Conservation (phyloP, 176 grass and related monocot species). For the Carex kokanica region DNA sequence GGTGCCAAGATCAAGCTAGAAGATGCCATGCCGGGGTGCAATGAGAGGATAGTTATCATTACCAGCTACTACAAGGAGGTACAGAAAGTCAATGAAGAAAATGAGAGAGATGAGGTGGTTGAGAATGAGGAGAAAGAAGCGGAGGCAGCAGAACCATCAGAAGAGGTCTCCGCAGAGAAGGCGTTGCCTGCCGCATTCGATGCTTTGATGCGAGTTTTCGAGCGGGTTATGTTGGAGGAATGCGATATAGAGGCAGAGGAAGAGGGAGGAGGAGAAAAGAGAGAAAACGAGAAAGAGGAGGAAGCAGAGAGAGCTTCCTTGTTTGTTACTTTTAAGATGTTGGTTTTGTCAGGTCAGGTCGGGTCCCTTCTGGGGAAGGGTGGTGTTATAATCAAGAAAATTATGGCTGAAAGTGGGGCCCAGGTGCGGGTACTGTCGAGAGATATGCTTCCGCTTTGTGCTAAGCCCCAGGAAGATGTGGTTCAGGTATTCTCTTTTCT, state of each 20-base stretch:
- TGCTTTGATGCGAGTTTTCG: slow-evolving; percentile 67
- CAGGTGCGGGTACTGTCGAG: slow-evolving; percentile 69
- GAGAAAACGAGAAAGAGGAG: slow-evolving; percentile 32
- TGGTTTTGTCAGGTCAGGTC: slow-evolving; percentile 80
- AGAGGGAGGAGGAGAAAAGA: slow-evolving; percentile 39
- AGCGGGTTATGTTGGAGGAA: slow-evolving; percentile 49
- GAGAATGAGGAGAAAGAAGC: slow-evolving; percentile 17
- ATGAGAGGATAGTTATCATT: slow-evolving; percentile 78
- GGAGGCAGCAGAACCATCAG: neutral
- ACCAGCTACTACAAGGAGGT: slow-evolving; percentile 32
- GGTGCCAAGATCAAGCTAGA: slow-evolving; percentile 70
- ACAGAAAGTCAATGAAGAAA: neutral
- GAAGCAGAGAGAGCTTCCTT: slow-evolving; percentile 24
- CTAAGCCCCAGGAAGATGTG: slow-evolving; percentile 58
- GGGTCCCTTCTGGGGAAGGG: slow-evolving; percentile 79
- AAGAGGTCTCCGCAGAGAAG: slow-evolving; percentile 19
- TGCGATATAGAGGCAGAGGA: slow-evolving; percentile 29
- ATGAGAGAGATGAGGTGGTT: neutral
- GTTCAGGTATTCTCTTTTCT: slow-evolving; percentile 54
- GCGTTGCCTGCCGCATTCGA: slow-evolving; percentile 37
- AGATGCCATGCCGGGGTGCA: slow-evolving; percentile 46
- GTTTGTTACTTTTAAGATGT: slow-evolving; percentile 58
- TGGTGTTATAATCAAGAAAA: slow-evolving; percentile 71
- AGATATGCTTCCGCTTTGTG: slow-evolving; percentile 76
- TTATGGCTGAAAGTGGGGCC: slow-evolving; percentile 64